Conservation (phyloP, 2,329 filamentous ascomycete species). For the Phyllosticta ampelicida region DNA sequence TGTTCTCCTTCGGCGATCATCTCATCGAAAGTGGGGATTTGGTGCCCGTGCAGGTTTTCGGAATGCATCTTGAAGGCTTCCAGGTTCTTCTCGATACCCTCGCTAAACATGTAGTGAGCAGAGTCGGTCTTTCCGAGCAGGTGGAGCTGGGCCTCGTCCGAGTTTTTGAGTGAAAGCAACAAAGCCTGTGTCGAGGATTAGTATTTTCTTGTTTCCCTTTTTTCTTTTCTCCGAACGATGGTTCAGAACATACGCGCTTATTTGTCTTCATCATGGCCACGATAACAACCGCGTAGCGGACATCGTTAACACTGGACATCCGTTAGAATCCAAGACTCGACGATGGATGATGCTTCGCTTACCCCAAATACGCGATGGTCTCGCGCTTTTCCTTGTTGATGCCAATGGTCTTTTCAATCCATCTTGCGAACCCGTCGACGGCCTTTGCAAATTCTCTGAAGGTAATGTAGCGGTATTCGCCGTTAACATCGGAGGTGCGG, state of each 20-base stretch:
- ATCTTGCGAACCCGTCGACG: neutral
- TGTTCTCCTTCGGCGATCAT: conserved; percentile 4
- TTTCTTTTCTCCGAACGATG: neutral
- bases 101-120: conserved; percentile 4
- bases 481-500: conserved; percentile 1
- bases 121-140: conserved; percentile 5
- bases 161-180: conserved; percentile 7
- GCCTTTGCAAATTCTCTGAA: conserved; percentile 6
- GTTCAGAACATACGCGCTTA: neutral
- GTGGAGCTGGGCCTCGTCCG: conserved; percentile 7
- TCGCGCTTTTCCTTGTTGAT: neutral
- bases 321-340: neutral
- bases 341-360: neutral
- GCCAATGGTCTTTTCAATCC: conserved; percentile 10
- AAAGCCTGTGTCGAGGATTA: neutral
- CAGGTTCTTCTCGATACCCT: conserved; percentile 5
- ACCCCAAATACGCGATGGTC: conserved; percentile 9
- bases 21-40: conserved; percentile 6
- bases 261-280: conserved; percentile 5
- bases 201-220: neutral
- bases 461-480: conserved; percentile 3
- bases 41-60: neutral
- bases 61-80: neutral
- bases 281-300: neutral
- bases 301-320: conserved; percentile 3